Evolutionary conservation across 1,284 basidiomycete species (phyloP).

Genomic region (Apiotrichum montevideense): DNA sequence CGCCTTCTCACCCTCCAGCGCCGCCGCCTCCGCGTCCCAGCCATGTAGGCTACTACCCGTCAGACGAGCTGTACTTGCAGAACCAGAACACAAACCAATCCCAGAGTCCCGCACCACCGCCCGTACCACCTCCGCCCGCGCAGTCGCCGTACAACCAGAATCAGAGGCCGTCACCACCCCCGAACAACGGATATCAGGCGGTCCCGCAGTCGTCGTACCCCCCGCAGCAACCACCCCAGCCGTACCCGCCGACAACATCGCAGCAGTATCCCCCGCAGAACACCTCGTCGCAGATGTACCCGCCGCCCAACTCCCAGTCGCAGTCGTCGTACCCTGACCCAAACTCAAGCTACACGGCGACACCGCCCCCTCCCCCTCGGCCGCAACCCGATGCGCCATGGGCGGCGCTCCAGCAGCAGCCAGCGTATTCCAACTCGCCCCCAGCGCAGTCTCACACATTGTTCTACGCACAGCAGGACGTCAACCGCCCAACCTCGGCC

Average conservation of each 20-base stretch:
- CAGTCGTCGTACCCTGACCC: conserved; percentile 1
- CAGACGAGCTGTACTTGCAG: conserved; percentile 38
- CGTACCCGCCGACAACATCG: neutral
- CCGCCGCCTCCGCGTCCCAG: neutral
- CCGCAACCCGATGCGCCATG: neutral
- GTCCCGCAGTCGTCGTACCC: neutral
- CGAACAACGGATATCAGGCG: neutral
- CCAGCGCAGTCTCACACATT: conserved; percentile 6
- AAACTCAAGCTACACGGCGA: neutral
- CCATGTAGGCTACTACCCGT: conserved; percentile 38
- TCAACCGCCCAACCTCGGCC: neutral
- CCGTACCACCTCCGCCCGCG: conserved; percentile 2
- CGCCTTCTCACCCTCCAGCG: conserved; percentile 4
- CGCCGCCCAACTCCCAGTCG: neutral
- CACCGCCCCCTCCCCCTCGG: neutral
- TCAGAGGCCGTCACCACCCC: neutral
- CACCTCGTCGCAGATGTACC: neutral
- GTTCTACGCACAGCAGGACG: conserved; percentile 7
- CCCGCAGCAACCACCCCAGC: neutral
- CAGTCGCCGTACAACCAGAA: neutral
- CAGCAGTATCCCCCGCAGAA: conserved; percentile 5
- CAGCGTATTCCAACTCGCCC: conserved; percentile 1
- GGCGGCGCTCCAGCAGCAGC: conserved; percentile 1
- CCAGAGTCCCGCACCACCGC: neutral
- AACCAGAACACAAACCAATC: conserved; percentile 2